Percentiles rank a stretch among this genome's conserved stretches.
Evolutionary conservation across 2,329 filamentous ascomycete species (phyloP).

Genomic region (Ceratocystis variospora): DNA sequence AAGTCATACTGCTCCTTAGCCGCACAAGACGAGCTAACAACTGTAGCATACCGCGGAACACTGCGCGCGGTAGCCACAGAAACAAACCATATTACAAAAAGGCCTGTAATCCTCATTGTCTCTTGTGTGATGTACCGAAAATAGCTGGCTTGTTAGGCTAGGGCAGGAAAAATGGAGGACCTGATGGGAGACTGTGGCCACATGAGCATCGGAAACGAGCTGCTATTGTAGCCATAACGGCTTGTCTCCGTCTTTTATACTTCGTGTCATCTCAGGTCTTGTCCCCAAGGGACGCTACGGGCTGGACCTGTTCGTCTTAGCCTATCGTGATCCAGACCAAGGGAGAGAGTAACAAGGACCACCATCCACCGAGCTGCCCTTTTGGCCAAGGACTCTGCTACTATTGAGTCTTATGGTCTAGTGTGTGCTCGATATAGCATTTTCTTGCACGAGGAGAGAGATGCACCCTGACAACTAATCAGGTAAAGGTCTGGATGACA

Average conservation of each 20-base stretch:
- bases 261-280: neutral
- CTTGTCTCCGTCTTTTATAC: neutral
- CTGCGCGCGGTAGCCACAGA: neutral
- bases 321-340: neutral
- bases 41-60: constrained; percentile 10
- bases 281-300: neutral
- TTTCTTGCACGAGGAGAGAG: neutral
- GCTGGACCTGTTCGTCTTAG: neutral
- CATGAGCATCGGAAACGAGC: neutral
- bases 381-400: neutral
- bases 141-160: neutral
- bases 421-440: no score
- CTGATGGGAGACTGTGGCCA: neutral
- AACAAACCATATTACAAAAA: neutral
- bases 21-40: constrained; percentile 8
- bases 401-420: neutral
- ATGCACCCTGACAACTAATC: neutral
- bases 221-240: no score
- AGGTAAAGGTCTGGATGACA: neutral
- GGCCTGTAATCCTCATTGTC: neutral
- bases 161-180: neutral
- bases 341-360: neutral
- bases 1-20: constrained; percentile 23
- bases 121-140: neutral
- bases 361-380: neutral